A percentile compares a stretch with the other conserved stretches of the same genome.
These are phyloP conservation scores for Auriscalpium vulgare DNA, from an alignment of 768 basidiomycete genomes.

Conservation along the genomic window DNA sequence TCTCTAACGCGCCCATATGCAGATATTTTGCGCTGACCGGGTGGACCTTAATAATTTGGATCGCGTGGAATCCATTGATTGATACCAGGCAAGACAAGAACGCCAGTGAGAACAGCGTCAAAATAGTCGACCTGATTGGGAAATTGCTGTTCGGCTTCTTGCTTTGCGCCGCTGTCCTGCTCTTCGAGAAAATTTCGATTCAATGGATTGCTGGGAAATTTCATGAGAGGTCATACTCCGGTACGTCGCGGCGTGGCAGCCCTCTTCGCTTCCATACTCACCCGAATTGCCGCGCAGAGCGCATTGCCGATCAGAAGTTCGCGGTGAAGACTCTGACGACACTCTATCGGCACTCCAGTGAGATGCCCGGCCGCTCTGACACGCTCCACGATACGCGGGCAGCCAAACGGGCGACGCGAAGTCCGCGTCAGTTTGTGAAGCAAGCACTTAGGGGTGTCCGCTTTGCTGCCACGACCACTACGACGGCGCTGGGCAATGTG, in stretches of 20 bases:
- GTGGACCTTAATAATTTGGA: constrained; percentile 63
- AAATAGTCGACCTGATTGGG: constrained; percentile 46
- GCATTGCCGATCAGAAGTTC: constrained; percentile 77
- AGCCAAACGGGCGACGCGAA: constrained; percentile 31
- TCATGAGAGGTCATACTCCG: constrained; percentile 68
- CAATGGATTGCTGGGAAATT: constrained; percentile 82
- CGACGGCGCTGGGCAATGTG: constrained; percentile 61
- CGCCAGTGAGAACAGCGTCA: constrained; percentile 21
- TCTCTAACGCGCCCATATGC: constrained; percentile 19
- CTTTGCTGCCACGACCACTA: constrained; percentile 71
- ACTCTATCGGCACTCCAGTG: constrained; percentile 72
- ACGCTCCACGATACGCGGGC: constrained; percentile 37
- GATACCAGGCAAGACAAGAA: constrained; percentile 28
- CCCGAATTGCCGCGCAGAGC: constrained; percentile 38
- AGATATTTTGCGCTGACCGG: constrained; percentile 58
- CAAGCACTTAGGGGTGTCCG: constrained; percentile 65
- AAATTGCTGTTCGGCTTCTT: constrained; percentile 69
- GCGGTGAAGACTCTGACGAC: constrained; percentile 63
- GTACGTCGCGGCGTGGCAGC: constrained; percentile 21
- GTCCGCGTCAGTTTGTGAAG: constrained; percentile 59
- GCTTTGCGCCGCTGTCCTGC: constrained; percentile 59
- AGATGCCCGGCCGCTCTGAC: constrained; percentile 62
- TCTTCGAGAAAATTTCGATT: constrained; percentile 79
- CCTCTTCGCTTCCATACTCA: neutral
- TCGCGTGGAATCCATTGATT: constrained; percentile 68